Percentiles rank a stretch among this genome's conserved stretches.
Evolutionary conservation across 148 eudicot species (phyloP).

Genomic region (Amaranthus palmeri): DNA sequence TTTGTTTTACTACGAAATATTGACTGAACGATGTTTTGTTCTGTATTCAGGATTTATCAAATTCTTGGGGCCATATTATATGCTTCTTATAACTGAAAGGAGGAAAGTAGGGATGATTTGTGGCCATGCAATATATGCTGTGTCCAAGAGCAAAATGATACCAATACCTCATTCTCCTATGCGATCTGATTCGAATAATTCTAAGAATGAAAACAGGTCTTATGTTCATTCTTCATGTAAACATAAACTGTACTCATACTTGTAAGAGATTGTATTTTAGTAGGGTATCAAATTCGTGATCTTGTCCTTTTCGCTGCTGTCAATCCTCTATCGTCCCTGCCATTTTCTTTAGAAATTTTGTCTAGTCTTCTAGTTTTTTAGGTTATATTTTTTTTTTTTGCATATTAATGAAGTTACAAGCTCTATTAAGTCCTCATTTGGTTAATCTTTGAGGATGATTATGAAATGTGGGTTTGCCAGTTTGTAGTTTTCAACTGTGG

Average conservation of each 20-base stretch:
- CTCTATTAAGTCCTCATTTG: constrained; percentile 19
- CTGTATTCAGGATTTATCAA: constrained; percentile 66
- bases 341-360: background rate
- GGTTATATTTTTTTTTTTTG: constrained; percentile 19
- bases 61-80: constrained; percentile 94
- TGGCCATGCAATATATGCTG: constrained; percentile 82
- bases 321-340: background rate
- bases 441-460: constrained; percentile 7
- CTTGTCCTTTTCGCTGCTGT: constrained; percentile 13
- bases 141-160: constrained; percentile 86
- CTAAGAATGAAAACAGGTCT: constrained; percentile 99
- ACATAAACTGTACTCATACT: constrained; percentile 53
- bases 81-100: constrained; percentile 90
- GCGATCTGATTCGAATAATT: constrained; percentile 64
- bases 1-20: background rate
- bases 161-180: constrained; percentile 75
- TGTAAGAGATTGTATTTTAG: constrained; percentile 33
- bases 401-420: constrained; percentile 23
- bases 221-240: constrained; percentile 55
- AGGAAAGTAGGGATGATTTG: constrained; percentile 76
- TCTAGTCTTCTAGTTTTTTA: constrained; percentile 15
- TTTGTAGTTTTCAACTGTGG: background rate
- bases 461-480: constrained; percentile 2
- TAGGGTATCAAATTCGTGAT: constrained; percentile 37
- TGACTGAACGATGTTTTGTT: constrained; percentile 6